phyloP scores from a whole-genome alignment of 2,329 filamentous ascomycete genomes.

The Trichoderma simmonsii region DNA sequence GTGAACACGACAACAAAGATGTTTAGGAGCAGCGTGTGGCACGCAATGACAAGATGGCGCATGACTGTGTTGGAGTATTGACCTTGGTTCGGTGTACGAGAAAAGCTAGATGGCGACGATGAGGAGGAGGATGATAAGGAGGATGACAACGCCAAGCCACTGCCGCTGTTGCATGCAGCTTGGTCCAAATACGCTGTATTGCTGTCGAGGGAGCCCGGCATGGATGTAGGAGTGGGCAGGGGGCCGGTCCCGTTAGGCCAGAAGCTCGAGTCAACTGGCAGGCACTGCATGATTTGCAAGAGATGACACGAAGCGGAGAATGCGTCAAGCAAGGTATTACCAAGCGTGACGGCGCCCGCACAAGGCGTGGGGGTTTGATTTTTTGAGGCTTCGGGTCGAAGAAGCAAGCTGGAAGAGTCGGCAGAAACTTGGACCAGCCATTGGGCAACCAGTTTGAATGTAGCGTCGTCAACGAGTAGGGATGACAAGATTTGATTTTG shows the following conservation, averaged over 20 bases:
- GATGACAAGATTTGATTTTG: background rate
- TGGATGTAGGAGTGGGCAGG: background rate
- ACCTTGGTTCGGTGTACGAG: background rate
- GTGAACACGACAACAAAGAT: background rate
- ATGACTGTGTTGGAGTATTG: background rate
- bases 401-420: background rate
- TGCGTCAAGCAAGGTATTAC: background rate
- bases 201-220: background rate
- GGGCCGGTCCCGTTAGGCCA: background rate
- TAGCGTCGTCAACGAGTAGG: background rate
- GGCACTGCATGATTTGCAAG: background rate
- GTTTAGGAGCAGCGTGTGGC: background rate
- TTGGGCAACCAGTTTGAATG: background rate
- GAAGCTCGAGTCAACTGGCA: background rate
- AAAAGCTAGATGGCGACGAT: background rate
- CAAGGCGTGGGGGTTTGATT: background rate
- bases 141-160: no score
- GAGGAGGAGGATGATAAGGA: background rate
- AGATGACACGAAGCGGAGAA: slow-evolving; percentile 4
- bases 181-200: background rate
- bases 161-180: background rate
- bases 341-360: background rate
- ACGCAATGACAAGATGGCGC: slow-evolving; percentile 2
- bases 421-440: background rate
- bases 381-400: background rate